Base-by-base conservation (phyloP, 352 stramenopile genomes). In the Saprolegnia parasitica region DNA sequence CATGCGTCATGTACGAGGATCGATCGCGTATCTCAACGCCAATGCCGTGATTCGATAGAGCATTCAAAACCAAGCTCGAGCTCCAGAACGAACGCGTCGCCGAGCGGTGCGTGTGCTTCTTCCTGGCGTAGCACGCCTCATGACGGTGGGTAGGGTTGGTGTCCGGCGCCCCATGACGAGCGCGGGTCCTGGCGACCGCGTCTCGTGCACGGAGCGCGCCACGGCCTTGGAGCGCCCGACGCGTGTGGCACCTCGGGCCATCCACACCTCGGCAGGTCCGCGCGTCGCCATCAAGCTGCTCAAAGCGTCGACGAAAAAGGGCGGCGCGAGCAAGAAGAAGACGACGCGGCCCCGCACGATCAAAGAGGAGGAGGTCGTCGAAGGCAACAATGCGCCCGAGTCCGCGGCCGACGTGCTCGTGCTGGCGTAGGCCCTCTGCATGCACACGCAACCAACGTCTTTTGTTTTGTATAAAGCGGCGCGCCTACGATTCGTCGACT, bases 1-100 rank as follows among this genome's bases (percentile, higher is more conserved):
- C 55, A 94, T 92, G 72, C 80, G 80, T 63, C 90, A 94, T 57
- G 80, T 88, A 71, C 61, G 77, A 45, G n/a, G 15, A 16, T 46
- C 65, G 52, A 11, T 54, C 32, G 45, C 4, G 5, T 63, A 10
- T 64, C 13, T 23, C 56, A 5, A 64, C n/a, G 9, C 2, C 20
- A 39, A 35, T 6, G 8, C 45, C 45, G n/a, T 61, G 16, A 35
- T 61, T 42, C 16, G 9, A 2, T 61, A 70, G 63, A 63, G 45
- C 5, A 70, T 70, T 46, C 63, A 70, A 49, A 24, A 70, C 63
- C 35, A 70, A 70, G 39, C 39, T 70, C 20, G 63, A 70, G n/a
- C 21, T 70, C 29, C 63, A 62, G 29, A 26, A 70, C 15, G 63
- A 70, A 4, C 63, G 63, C n/a, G 63, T 45, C 5, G 63, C 63